Percentiles rank a stretch among this genome's conserved stretches.
phyloP scores from a whole-genome alignment of 129 eudicot genomes.

The Cynara cardunculus region DNA sequence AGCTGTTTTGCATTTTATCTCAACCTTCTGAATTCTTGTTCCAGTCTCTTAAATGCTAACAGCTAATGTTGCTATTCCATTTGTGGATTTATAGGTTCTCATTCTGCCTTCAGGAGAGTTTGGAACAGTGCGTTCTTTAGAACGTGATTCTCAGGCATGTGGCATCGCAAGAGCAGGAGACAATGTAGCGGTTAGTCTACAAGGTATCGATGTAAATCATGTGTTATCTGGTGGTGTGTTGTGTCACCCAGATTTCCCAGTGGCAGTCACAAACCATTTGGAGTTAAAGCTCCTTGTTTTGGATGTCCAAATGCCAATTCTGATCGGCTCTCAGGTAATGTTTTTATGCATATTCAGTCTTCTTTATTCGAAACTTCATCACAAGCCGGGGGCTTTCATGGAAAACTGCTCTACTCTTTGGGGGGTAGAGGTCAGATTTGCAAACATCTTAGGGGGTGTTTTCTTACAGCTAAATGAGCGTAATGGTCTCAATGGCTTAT shows the following conservation, averaged over 20 bases:
- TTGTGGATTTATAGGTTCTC: slow-evolving; percentile 51
- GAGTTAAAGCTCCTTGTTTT: slow-evolving; percentile 79
- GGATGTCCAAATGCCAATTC: slow-evolving; percentile 65
- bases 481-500: not conserved
- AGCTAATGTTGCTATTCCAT: not conserved
- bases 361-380: too few relatives aligned
- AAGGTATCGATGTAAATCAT: slow-evolving; percentile 60
- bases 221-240: slow-evolving; percentile 80
- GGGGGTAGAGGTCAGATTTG: not conserved
- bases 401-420: not conserved
- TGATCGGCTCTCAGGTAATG: slow-evolving; percentile 88
- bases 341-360: not conserved
- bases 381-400: not conserved
- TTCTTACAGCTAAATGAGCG: not conserved
- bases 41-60: not conserved
- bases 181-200: slow-evolving; percentile 73
- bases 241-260: slow-evolving; percentile 96
- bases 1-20: not conserved
- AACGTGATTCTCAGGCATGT: slow-evolving; percentile 71
- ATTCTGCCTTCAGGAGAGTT: slow-evolving; percentile 79
- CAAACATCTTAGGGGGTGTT: not conserved
- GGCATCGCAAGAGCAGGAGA: slow-evolving; percentile 85
- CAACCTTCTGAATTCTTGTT: not conserved
- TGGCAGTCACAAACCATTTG: slow-evolving; percentile 59
- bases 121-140: slow-evolving; percentile 68